Base-by-base conservation (phyloP, 139 green algal genomes). In the Coelastrella sp. region DNA sequence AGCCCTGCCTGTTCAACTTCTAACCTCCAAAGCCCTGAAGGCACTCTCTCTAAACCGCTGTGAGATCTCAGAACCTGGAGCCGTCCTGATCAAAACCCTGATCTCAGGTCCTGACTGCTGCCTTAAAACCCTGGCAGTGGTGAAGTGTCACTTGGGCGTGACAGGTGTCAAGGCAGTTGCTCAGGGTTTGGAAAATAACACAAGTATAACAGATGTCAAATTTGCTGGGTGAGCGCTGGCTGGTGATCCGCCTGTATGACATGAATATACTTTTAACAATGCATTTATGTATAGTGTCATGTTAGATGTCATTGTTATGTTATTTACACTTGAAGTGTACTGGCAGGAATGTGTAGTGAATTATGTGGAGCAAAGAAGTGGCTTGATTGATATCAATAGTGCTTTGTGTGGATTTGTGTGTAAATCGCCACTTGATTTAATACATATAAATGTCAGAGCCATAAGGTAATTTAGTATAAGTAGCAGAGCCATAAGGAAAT, bases 121-220 rank as follows among this genome's bases (percentile, higher is more conserved):
- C 6, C n/a, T 88, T 12, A 59, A 24, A 60, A 68, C 35, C n/a
- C 68, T 88, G 12, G 56, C 20, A 20, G 17, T 88, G 15, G 49
- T 88, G 8, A 88, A 88, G 49, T 88, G 84, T 56, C 84, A 88
- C 17, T 56, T 88, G 35, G 61, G 49, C 17, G 20, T 24, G 6
- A 27, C 35, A 7, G 63, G 68, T 22, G 68, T 81, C 14, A 59
- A 24, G 49, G 84, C 68, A 20, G 15, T 88, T 12, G 84, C 66
- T n/a, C 17, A 22, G 4, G 84, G 66, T 7, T 7, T 88, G 10
- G 66, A 8, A n/a, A 68, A 20, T 11, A 88, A 81, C 68, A 57
- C 24, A 9, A 88, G 49, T 49, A 22, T 88, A n/a, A 58, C 6
- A 49, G 56, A n/a, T 57, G 49, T 88, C 19, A 80, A 68, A 57